phyloP scores from a whole-genome alignment of 2,329 filamentous ascomycete species.

The Zasmidium cellare region DNA sequence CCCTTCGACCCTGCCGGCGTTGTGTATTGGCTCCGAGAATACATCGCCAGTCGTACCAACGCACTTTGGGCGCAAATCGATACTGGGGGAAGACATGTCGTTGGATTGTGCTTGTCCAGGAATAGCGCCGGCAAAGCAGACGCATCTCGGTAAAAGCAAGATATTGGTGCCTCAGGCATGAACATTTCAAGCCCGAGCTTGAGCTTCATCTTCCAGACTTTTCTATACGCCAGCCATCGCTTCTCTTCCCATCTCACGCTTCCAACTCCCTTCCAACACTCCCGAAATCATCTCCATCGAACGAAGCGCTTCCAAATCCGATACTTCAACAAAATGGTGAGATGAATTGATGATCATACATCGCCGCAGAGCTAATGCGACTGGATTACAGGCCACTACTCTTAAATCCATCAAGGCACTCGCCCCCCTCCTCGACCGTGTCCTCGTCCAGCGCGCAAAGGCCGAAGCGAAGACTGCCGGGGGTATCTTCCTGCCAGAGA shows the following conservation, averaged over 20 bases:
- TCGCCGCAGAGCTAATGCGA: conserved; percentile 22
- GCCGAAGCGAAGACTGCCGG: conserved; percentile 93
- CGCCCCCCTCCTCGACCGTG: conserved; percentile 93
- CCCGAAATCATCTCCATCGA: conserved; percentile 19
- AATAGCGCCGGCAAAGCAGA: too few relatives aligned
- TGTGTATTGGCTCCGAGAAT: conserved; percentile 8
- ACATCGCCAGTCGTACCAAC: conserved; percentile 26
- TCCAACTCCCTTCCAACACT: conserved; percentile 8
- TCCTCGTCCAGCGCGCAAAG: conserved; percentile 97
- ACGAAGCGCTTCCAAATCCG: conserved; percentile 1
- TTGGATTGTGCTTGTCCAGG: too few relatives aligned
- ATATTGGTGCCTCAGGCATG: too few relatives aligned
- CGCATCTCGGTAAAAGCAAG: too few relatives aligned
- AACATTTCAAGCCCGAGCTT: neutral
- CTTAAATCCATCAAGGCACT: conserved; percentile 96
- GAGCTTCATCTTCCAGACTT: conserved; percentile 11
- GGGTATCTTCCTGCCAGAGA: conserved; percentile 97
- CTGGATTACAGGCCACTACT: conserved; percentile 47
- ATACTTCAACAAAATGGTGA: conserved; percentile 28
- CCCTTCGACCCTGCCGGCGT: conserved; percentile 6
- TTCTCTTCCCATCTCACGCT: conserved; percentile 8
- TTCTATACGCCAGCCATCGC: conserved; percentile 8
- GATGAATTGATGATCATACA: conserved; percentile 3
- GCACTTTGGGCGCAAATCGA: conserved; percentile 15
- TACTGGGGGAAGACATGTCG: neutral